Percentiles rank a stretch among this genome's conserved stretches.
phyloP scores from a whole-genome alignment of 768 basidiomycete genomes.

The Leucosporidium yakuticum region DNA sequence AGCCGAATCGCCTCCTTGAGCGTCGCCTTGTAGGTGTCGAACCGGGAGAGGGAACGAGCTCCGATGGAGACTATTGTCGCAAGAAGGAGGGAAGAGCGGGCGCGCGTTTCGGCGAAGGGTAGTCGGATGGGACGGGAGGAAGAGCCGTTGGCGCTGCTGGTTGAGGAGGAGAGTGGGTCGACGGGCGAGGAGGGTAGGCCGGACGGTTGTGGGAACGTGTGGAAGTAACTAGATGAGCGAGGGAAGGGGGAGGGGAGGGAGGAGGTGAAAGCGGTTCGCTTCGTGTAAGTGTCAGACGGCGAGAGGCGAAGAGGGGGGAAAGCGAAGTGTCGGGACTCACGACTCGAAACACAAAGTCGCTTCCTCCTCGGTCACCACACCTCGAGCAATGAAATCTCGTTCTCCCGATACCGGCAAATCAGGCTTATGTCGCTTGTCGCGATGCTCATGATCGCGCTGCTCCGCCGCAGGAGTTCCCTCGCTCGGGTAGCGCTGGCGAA shows the following conservation, averaged over 20 bases:
- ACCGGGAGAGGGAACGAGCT: slow-evolving; percentile 26
- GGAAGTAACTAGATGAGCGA: background rate
- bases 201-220: background rate
- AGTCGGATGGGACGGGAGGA: slow-evolving; percentile 7
- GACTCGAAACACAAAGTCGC: too few species aligned
- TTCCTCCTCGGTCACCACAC: too few species aligned
- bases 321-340: too few species aligned
- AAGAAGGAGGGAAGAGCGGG: slow-evolving; percentile 26
- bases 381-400: too few species aligned
- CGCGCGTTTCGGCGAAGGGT: slow-evolving; percentile 21
- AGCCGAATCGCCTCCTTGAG: slow-evolving; percentile 24
- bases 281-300: slow-evolving; percentile 1
- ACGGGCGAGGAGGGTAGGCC: background rate
- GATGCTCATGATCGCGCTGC: too few species aligned
- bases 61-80: slow-evolving; percentile 32
- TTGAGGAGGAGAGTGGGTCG: slow-evolving; percentile 20
- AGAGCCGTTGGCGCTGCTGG: background rate
- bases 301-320: too few species aligned
- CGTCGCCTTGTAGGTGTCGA: slow-evolving; percentile 19
- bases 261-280: background rate
- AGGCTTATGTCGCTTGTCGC: too few species aligned
- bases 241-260: background rate
- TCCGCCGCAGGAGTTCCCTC: background rate
- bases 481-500: background rate
- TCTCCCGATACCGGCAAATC: too few species aligned